Base-by-base conservation (phyloP, 2,329 filamentous ascomycete species). In the Trichoderma asperellum region DNA sequence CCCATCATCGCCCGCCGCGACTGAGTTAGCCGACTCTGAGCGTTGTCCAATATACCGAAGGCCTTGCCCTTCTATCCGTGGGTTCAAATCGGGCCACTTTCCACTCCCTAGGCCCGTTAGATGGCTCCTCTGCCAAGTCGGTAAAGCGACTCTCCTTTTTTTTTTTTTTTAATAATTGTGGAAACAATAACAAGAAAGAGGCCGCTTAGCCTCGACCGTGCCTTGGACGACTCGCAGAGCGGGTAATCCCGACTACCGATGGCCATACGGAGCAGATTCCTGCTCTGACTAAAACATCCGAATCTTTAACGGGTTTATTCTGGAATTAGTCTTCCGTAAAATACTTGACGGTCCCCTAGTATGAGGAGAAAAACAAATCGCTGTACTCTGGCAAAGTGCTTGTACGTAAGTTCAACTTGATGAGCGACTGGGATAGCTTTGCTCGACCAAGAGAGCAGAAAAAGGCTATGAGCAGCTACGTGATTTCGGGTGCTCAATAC, bases 131-230 rank as follows among this genome's bases (percentile, higher is more conserved):
- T 53, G 49, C 34, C 18, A 68, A 61, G 58, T 68, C 66, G 58
- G 58, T 62, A 68, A 68, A 52, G 47, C 58, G 49, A 56, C 43
- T 59, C 66, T 68, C 66, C 66, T 63, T 62, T 68, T 68, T 47
- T 58, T 55, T 53, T 67, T 68, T 43, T 49, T 24, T 5, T 49
- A 21, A 6, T 68, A 40, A 27, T 58, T 58, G 66, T 68, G 66
- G 66, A 62, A 68, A 68, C 66, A 43, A 47, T 55, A 37, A 68
- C 57, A 27, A 43, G 16, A 49, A 52, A 67, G 56, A 60, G 43
- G 40, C 56, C 40, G 21, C 59, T 35, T 53, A 29, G n/a, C 63
- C n/a, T 57, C 53, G 53, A 52, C 53, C 8, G 27, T 18, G 53
- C 53, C 27, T 49, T 55, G 4, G 53, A 64, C 40, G 59, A 47